Conservation (phyloP, 164 flowering plant species). For the Berberis vulgaris region DNA sequence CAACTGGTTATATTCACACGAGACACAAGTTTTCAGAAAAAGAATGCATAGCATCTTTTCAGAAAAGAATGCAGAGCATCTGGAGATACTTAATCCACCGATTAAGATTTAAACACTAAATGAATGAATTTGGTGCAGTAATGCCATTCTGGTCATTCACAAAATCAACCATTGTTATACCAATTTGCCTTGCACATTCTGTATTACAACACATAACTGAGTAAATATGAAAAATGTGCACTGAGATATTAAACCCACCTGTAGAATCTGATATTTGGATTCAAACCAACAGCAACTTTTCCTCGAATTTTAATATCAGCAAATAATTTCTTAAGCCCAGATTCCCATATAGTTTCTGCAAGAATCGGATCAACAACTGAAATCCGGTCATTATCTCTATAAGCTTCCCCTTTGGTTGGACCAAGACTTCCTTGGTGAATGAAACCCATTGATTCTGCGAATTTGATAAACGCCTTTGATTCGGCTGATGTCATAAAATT, state of each 20-base stretch:
- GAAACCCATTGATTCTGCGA: slow-evolving; percentile 77
- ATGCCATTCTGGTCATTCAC: too few species aligned
- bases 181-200: too few species aligned
- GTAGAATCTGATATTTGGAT: slow-evolving; percentile 91
- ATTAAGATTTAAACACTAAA: too few species aligned
- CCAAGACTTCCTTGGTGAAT: slow-evolving; percentile 92
- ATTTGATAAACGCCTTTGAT: slow-evolving; percentile 57
- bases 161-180: too few species aligned
- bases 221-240: too few species aligned
- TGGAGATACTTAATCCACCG: too few species aligned
- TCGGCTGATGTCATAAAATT: slow-evolving; percentile 67
- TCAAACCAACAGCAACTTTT: slow-evolving; percentile 82
- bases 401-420: slow-evolving; percentile 86
- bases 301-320: slow-evolving; percentile 64
- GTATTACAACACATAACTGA: too few species aligned
- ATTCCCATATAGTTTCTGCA: slow-evolving; percentile 68
- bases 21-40: not conserved
- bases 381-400: slow-evolving; percentile 81
- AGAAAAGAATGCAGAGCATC: too few species aligned
- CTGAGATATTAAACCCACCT: slow-evolving; percentile 30
- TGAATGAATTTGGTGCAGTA: too few species aligned
- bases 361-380: slow-evolving; percentile 73
- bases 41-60: not conserved
- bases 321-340: slow-evolving; percentile 62
- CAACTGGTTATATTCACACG: not conserved